phyloP scores from a whole-genome alignment of 805 yeast species.

The Candida khao-thaluensis region DNA sequence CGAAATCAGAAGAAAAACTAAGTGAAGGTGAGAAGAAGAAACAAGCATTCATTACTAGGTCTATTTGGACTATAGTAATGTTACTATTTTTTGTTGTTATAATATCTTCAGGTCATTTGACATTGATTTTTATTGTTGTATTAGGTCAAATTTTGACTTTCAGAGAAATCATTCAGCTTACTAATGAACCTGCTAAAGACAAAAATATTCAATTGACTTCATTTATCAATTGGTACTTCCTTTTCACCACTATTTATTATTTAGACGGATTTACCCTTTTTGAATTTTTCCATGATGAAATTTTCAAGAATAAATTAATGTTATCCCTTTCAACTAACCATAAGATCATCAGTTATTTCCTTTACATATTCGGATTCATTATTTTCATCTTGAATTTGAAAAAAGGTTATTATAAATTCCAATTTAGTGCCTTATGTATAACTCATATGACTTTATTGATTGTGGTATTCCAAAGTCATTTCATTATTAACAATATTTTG shows the following conservation, averaged over 20 bases:
- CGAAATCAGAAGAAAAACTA: conserved; percentile 9
- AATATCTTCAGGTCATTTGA: conserved; percentile 80
- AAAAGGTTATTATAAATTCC: conserved; percentile 86
- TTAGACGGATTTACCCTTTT: conserved; percentile 84
- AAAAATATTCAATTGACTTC: conserved; percentile 80
- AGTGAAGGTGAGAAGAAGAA: conserved; percentile 64
- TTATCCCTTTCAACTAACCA: conserved; percentile 72
- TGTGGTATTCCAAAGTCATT: conserved; percentile 92
- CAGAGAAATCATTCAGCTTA: conserved; percentile 84
- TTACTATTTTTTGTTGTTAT: conserved; percentile 67
- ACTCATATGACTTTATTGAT: conserved; percentile 91
- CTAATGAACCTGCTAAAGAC: conserved; percentile 80
- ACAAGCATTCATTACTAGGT: conserved; percentile 81
- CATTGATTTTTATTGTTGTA: conserved; percentile 71
- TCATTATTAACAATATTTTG: conserved; percentile 83
- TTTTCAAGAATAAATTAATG: conserved; percentile 53
- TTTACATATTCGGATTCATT: conserved; percentile 85
- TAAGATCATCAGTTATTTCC: conserved; percentile 75
- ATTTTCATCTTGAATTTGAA: conserved; percentile 86
- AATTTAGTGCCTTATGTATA: conserved; percentile 88
- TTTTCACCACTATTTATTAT: conserved; percentile 83
- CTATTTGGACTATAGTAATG: conserved; percentile 94
- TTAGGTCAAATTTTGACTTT: conserved; percentile 79
- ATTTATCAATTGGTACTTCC: conserved; percentile 88
- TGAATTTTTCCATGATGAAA: conserved; percentile 56